These are phyloP conservation scores for Hypoxylon sp. DNA, from an alignment of 2,329 filamentous ascomycete genomes.

Conservation along the genomic window DNA sequence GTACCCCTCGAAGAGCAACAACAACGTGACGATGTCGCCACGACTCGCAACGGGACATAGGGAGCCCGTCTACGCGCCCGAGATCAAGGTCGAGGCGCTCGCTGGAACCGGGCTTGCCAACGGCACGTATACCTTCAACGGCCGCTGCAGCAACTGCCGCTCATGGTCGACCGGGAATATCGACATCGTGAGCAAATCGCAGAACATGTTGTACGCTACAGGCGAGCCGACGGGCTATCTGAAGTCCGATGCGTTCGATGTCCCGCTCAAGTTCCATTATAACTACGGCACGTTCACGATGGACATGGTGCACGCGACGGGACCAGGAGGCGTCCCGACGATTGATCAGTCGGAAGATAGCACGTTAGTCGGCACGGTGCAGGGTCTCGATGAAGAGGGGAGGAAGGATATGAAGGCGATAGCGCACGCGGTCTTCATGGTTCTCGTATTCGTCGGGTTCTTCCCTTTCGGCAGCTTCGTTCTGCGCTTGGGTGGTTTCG, in stretches of 20 bases:
- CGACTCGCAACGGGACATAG: constrained; percentile 64
- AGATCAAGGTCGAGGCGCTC: constrained; percentile 61
- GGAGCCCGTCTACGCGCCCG: constrained; percentile 64
- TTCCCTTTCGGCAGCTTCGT: constrained; percentile 69
- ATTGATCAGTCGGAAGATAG: constrained; percentile 53
- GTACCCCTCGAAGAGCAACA: constrained; percentile 62
- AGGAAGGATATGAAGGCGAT: constrained; percentile 57
- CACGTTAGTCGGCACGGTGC: constrained; percentile 51
- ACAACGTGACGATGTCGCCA: constrained; percentile 69
- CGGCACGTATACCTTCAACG: constrained; percentile 63
- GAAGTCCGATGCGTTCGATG: constrained; percentile 58
- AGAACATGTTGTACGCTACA: constrained; percentile 68
- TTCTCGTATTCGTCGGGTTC: constrained; percentile 66
- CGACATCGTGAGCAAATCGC: constrained; percentile 62
- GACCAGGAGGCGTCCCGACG: constrained; percentile 58
- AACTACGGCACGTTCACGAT: constrained; percentile 68
- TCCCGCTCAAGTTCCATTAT: constrained; percentile 65
- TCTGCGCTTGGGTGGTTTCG: constrained; percentile 64
- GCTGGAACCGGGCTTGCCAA: constrained; percentile 62
- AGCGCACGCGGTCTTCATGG: constrained; percentile 66
- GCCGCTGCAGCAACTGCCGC: constrained; percentile 66
- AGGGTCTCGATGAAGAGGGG: constrained; percentile 47
- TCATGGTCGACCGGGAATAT: constrained; percentile 64
- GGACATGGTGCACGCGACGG: constrained; percentile 66
- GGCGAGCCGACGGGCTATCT: constrained; percentile 62